Evolutionary conservation across 2,329 filamentous ascomycete genomes (phyloP).

Genomic region (Fusarium sarcochroum): DNA sequence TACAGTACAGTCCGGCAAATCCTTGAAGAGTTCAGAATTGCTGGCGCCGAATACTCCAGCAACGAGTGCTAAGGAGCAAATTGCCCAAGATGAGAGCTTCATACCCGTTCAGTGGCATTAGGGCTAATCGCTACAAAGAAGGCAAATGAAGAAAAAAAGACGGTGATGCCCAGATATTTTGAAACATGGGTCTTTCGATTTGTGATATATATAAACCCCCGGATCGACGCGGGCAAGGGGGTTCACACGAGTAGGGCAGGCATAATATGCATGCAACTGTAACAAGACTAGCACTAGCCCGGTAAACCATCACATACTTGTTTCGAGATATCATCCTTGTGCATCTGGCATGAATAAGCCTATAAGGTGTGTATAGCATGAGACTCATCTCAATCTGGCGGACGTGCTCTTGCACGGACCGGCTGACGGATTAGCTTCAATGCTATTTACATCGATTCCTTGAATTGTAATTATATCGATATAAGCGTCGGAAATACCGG

Average conservation of each 20-base stretch:
- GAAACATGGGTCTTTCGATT: constrained; percentile 10
- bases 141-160: constrained; percentile 1
- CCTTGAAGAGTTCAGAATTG: constrained; percentile 26
- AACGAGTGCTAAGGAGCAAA: constrained; percentile 32
- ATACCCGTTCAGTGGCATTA: constrained; percentile 41
- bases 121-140: constrained; percentile 11
- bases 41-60: constrained; percentile 29
- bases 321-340: constrained; percentile 23
- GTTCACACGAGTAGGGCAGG: constrained; percentile 17
- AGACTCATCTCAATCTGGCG: constrained; percentile 25
- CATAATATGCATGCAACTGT: constrained; percentile 29
- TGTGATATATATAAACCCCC: constrained; percentile 23
- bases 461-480: constrained; percentile 7
- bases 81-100: constrained; percentile 38
- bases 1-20: constrained; percentile 29
- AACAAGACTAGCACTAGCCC: constrained; percentile 26
- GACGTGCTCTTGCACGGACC: constrained; percentile 29
- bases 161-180: neutral
- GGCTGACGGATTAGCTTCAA: constrained; percentile 5
- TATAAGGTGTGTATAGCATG: constrained; percentile 22
- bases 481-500: constrained; percentile 26
- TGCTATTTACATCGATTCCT: constrained; percentile 14
- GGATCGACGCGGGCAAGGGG: constrained; percentile 26
- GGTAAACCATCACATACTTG: constrained; percentile 17
- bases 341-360: constrained; percentile 17